Evolutionary conservation across 2,329 filamentous ascomycete genomes (phyloP), one percentile per base, ranked within the genome.

Genomic region (Leptographium wingfieldii): DNA sequence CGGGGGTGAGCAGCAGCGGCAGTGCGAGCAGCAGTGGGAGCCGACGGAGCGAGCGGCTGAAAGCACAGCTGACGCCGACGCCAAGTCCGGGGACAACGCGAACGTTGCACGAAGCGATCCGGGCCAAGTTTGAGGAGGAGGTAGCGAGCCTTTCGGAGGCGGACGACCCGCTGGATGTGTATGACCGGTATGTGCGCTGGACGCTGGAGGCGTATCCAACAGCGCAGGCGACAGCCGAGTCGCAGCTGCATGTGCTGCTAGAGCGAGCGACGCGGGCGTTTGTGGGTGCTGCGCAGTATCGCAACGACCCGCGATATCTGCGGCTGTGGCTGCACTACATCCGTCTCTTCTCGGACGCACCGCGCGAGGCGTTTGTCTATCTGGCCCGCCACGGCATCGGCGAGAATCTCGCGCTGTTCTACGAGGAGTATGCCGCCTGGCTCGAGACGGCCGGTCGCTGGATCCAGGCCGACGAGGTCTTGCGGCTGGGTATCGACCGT

Each of bases 161-260:
- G 0, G 94, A 99, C 70, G 94, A 99, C 68, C 94, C 94, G 1
- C 83, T 99, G 55, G 94, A 97, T 68, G 82, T 96, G 63, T 99
- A 90, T 75, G 92, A 97, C 71, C 86, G 94, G 70, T 99, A 99
- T 70, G 90, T 97, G 61, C 90, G 90, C 73, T 99, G 94, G 94
- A 96, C 92, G 1, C 77, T 97, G 33, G 90, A 96, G 72, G 88
- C 92, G 58, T 99, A 97, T 71, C 92, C 94, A 2, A 92, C 92
- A 0, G 89, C 92, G 29, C 92, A 96, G 75, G 90, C 92, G 59
- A 96, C 92, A 35, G 81, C 90, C 1, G 85, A 95, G 68, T 96
- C 92, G n/a, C 90, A 94, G 68, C 82, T 99, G 16, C 85, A 94
- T 62, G 86, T 86, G 2, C 78, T 97, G 6, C 85, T 99, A 6